Conservation (phyloP, 257 asterid genomes). For the Lantana camara region DNA sequence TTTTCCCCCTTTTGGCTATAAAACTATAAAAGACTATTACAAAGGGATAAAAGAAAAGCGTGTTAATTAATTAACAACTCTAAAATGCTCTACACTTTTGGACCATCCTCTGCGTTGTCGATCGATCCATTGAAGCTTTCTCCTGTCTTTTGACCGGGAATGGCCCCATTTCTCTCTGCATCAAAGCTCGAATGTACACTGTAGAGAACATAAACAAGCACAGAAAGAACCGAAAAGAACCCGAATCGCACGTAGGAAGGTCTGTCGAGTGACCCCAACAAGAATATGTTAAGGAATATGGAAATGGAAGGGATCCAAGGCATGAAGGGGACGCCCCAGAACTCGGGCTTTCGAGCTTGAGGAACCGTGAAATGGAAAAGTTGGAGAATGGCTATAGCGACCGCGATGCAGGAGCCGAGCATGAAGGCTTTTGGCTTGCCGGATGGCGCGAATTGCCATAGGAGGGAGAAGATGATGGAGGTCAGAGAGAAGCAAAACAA, state of each 20-base stretch:
- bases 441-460: constrained; percentile 64
- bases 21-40: constrained; percentile 34
- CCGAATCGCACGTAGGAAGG: constrained; percentile 77
- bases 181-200: constrained; percentile 95
- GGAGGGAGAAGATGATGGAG: constrained; percentile 60
- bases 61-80: not conserved
- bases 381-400: constrained; percentile 54
- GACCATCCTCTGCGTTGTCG: constrained; percentile 49
- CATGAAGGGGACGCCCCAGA: constrained; percentile 97
- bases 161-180: constrained; percentile 67
- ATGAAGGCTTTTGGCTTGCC: constrained; percentile 68
- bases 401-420: constrained; percentile 62
- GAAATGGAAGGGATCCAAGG: constrained; percentile 95
- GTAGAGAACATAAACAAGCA: constrained; percentile 66
- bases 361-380: constrained; percentile 70
- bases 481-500: constrained; percentile 59
- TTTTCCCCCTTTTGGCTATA: constrained; percentile 24
- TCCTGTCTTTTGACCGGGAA: constrained; percentile 50
- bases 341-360: constrained; percentile 73
- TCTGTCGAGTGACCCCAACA: constrained; percentile 69
- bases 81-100: constrained; percentile 42
- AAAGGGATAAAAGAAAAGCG: not conserved
- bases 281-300: constrained; percentile 80
- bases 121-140: constrained; percentile 55
- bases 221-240: constrained; percentile 65